Evolutionary conservation across 2,329 filamentous ascomycete species (phyloP), one percentile per base, ranked within the genome.

Genomic region (Cadophora sp.): DNA sequence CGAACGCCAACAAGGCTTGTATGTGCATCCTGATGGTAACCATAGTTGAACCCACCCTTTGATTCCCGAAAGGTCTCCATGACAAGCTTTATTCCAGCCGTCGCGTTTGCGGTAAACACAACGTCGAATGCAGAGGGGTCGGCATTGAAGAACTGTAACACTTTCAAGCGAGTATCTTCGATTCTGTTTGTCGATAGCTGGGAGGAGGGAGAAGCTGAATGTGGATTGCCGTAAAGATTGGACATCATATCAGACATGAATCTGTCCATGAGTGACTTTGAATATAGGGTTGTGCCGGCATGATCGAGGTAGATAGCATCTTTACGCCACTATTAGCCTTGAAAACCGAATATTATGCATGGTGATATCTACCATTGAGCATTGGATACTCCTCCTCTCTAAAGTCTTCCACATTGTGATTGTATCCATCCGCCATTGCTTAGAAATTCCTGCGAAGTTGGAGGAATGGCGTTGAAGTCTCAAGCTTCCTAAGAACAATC

Each of bases 101-200:
- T 98, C 22, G 95, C 92, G 78, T 98, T 98, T 43, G 93, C 89
- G 30, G 96, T 93, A 76, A 98, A 98, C 0, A 97, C 87, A 2
- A 98, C 80, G 73, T 97, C 94, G 73, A 96, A 98, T 1, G 92
- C 83, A 11, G 88, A 84, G 2, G 94, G 92, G 70, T 94, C 89
- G 2, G 94, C 94, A 51, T 90, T 89, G 80, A 97, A 94, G 74
- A 96, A 93, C 1, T 83, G 83, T 39, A 98, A 81, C 2, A 92
- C 83, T 16, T 87, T 84, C 43, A 93, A 79, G 9, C 95, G 88
- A 36, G 91, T 83, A 77, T 94, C 88, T 70, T 97, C 94, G 65
- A 97, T 87, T 6, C 90, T 85, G 1, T 85, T 83, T 0, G 91
- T 91, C 0, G 92, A 90, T 39, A 89, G 83, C 75, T 96, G 93